phyloP scores from a whole-genome alignment of 2,329 filamentous ascomycete species.

The Nothophaeocryptopus gaeumannii region DNA sequence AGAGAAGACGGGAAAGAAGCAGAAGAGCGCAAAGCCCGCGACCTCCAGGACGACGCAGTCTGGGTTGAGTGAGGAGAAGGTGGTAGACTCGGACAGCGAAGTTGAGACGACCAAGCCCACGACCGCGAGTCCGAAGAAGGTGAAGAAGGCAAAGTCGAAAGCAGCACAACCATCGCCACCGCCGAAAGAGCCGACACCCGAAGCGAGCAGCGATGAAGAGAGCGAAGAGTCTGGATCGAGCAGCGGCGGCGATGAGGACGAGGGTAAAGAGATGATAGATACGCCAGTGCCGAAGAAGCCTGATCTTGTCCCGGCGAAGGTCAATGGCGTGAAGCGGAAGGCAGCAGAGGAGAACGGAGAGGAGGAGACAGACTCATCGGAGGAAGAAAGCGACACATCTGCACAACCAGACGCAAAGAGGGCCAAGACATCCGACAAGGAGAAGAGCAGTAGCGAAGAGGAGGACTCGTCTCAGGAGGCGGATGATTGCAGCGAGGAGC shows the following conservation, averaged over 20 bases:
- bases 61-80: slow-evolving; percentile 22
- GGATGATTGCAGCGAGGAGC: background rate
- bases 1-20: slow-evolving; percentile 21
- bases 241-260: slow-evolving; percentile 17
- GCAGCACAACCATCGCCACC: slow-evolving; percentile 4
- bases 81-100: slow-evolving; percentile 35
- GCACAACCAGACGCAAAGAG: slow-evolving; percentile 8
- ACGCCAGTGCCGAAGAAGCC: slow-evolving; percentile 16
- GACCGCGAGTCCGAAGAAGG: slow-evolving; percentile 1
- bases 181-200: slow-evolving; percentile 3
- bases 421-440: slow-evolving; percentile 14
- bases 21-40: slow-evolving; percentile 10
- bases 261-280: slow-evolving; percentile 15
- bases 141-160: slow-evolving; percentile 13
- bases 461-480: slow-evolving; percentile 14
- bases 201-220: slow-evolving; percentile 25
- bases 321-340: slow-evolving; percentile 34
- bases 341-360: slow-evolving; percentile 16
- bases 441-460: slow-evolving; percentile 11
- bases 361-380: slow-evolving; percentile 6
- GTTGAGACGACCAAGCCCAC: slow-evolving; percentile 25
- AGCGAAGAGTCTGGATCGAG: slow-evolving; percentile 26
- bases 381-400: slow-evolving; percentile 17
- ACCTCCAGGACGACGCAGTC: slow-evolving; percentile 14
- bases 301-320: slow-evolving; percentile 17